phyloP scores from a whole-genome alignment of 495 filamentous ascomycete species.

The Letharia columbiana region DNA sequence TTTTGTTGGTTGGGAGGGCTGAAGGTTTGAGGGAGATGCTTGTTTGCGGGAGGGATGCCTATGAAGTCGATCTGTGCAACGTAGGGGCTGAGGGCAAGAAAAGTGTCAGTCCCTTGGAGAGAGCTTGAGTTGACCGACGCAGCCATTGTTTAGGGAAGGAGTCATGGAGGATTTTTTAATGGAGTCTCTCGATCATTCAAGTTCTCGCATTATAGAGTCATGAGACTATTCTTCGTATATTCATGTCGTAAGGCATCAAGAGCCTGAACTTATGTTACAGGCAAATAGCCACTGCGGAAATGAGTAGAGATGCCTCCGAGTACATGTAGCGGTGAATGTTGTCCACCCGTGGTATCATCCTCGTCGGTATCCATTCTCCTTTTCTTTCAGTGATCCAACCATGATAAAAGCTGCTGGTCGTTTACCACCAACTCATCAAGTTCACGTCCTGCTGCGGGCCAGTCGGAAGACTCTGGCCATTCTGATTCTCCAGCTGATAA shows the following conservation, averaged over 20 bases:
- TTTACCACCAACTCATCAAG: constrained; percentile 22
- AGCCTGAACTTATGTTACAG: not conserved
- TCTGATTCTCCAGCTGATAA: constrained; percentile 18
- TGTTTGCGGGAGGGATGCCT: too few species aligned
- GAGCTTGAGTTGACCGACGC: too few species aligned
- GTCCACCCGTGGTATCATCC: constrained; percentile 1
- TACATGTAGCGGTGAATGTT: not conserved
- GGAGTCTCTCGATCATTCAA: not conserved
- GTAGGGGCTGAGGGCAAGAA: too few species aligned
- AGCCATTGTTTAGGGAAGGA: not conserved
- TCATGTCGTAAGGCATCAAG: not conserved
- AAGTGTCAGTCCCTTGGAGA: too few species aligned
- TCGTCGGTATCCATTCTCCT: not conserved
- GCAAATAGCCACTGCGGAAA: not conserved
- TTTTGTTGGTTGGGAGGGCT: too few species aligned
- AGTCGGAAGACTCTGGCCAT: constrained; percentile 7
- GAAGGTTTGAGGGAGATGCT: too few species aligned
- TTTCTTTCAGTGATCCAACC: not conserved
- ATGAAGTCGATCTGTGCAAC: too few species aligned
- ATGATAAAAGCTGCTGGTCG: not conserved
- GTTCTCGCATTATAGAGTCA: not conserved
- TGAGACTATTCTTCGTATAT: not conserved
- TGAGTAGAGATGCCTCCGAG: not conserved
- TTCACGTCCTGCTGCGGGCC: constrained; percentile 15
- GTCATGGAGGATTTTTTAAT: not conserved